Percentiles rank a stretch among this genome's conserved stretches.
Conservation (phyloP, 345 rosid species). For the Melaleuca alternifolia region DNA sequence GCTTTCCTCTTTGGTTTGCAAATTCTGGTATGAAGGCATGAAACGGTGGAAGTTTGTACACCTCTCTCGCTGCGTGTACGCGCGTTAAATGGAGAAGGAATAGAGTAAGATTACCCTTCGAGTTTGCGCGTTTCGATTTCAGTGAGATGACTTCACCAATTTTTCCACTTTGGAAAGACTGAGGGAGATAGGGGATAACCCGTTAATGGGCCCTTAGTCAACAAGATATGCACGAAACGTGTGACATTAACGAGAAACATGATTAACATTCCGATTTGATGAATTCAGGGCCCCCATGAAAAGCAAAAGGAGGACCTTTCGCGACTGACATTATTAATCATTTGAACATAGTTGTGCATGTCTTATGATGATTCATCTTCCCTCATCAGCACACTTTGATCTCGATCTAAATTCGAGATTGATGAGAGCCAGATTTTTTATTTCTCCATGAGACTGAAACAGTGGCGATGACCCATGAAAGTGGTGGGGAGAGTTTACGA, state of each 20-base stretch:
- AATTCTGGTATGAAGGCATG: background rate
- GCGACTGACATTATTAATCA: no score
- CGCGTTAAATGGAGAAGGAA: background rate
- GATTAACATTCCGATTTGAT: background rate
- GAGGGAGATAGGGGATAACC: background rate
- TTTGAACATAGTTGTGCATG: no score
- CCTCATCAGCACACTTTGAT: no score
- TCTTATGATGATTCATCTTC: no score
- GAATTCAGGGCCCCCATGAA: no score
- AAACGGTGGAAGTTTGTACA: background rate
- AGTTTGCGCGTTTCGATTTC: background rate
- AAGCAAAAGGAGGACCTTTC: no score
- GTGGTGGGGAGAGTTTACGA: no score
- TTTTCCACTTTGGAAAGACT: background rate
- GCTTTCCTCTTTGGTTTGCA: background rate
- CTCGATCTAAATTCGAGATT: no score
- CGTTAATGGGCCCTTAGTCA: background rate
- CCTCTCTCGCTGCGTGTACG: background rate
- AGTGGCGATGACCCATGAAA: background rate
- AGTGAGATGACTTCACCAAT: background rate
- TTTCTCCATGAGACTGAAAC: no score
- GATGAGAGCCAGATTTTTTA: no score
- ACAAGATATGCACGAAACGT: background rate
- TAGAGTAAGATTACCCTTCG: background rate
- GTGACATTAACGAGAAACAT: background rate